phyloP scores from a whole-genome alignment of 352 stramenopile species.

The Globisporangium paddicum region DNA sequence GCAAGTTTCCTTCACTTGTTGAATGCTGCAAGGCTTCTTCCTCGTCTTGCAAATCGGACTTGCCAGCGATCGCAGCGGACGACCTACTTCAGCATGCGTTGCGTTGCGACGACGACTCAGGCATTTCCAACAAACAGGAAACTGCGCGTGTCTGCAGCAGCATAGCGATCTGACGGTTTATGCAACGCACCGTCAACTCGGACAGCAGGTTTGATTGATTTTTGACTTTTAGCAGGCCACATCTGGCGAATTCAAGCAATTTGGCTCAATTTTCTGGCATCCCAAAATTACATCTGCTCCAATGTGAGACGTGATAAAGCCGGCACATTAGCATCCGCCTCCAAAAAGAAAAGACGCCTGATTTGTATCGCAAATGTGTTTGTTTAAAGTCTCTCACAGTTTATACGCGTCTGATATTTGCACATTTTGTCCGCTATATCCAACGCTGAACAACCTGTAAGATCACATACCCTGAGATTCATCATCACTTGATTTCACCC shows the following conservation, averaged over 20 bases:
- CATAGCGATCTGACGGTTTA: background rate
- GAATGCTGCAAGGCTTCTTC: too few species aligned
- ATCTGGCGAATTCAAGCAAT: background rate
- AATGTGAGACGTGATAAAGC: conserved; percentile 3
- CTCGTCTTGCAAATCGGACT: background rate
- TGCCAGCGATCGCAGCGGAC: background rate
- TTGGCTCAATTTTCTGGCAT: background rate
- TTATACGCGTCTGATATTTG: background rate
- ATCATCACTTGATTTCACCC: background rate
- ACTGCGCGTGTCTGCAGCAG: background rate
- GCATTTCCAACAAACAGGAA: background rate
- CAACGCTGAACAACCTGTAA: background rate
- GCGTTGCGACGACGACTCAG: background rate
- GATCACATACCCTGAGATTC: background rate
- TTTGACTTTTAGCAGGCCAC: background rate
- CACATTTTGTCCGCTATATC: too few species aligned
- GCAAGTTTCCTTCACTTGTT: too few species aligned
- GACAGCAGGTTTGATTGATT: conserved; percentile 1
- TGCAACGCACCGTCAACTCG: background rate
- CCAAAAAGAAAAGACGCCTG: conserved; percentile 1
- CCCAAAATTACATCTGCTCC: background rate
- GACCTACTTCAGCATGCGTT: conserved; percentile 5
- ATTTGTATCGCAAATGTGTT: background rate
- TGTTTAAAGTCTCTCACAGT: background rate
- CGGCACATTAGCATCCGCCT: conserved; percentile 6